Conservation (phyloP, 2,329 filamentous ascomycete species). For the Aspergillus pseudonomiae region DNA sequence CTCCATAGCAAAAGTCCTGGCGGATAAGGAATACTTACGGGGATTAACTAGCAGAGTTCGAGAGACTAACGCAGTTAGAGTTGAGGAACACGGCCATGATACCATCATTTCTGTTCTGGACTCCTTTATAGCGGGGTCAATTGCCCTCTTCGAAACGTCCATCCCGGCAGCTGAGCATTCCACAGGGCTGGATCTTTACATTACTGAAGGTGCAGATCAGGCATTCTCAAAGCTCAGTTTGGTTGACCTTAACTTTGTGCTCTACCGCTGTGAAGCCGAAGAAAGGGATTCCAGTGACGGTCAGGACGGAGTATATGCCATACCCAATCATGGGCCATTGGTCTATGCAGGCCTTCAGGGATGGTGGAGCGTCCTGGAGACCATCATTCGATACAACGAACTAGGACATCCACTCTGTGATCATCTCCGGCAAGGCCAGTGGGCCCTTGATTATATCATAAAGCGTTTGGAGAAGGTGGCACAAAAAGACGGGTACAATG, state of each 20-base stretch:
- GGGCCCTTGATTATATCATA: constrained; percentile 87
- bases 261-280: constrained; percentile 91
- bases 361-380: constrained; percentile 91
- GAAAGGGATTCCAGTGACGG: constrained; percentile 78
- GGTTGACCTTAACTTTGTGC: constrained; percentile 83
- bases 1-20: constrained; percentile 64
- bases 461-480: constrained; percentile 75
- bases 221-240: constrained; percentile 77
- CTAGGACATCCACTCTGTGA: constrained; percentile 92
- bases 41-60: constrained; percentile 84
- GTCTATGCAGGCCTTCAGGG: constrained; percentile 97
- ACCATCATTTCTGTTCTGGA: constrained; percentile 80
- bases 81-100: constrained; percentile 72
- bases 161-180: constrained; percentile 86
- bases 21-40: constrained; percentile 71
- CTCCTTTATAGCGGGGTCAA: constrained; percentile 88
- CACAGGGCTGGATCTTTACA: constrained; percentile 79
- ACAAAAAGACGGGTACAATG: constrained; percentile 62
- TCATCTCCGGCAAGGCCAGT: constrained; percentile 86
- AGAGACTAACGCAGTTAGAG: constrained; percentile 71
- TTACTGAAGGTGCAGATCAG: constrained; percentile 76
- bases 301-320: constrained; percentile 82
- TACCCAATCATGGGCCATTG: constrained; percentile 80
- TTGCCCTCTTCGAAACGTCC: constrained; percentile 94
- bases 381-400: constrained; percentile 85